These are phyloP conservation scores for Lactarius hatsudake DNA, from an alignment of 768 basidiomycete species.

Conservation along the genomic window DNA sequence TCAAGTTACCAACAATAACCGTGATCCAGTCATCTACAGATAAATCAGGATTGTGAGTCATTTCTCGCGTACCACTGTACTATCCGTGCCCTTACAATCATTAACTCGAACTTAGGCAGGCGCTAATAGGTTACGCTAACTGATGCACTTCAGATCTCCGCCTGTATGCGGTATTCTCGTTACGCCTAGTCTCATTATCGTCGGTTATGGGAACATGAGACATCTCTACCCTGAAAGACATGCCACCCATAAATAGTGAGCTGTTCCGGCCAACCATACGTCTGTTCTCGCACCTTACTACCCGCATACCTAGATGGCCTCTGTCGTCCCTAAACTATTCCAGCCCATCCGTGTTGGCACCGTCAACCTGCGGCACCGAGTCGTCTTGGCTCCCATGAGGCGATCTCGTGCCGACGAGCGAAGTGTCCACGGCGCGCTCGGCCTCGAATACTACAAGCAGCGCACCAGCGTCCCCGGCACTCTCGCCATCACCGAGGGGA, in stretches of 20 bases:
- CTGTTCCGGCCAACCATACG: not conserved
- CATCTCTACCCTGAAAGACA: not conserved
- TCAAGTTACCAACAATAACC: not conserved
- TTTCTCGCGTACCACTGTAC: not conserved
- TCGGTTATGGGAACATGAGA: too few relatives aligned
- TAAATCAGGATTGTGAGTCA: not conserved
- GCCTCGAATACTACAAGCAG: conserved; percentile 48
- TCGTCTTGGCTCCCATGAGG: conserved; percentile 55
- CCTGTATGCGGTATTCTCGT: too few relatives aligned
- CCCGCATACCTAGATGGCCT: not conserved
- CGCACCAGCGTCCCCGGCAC: conserved; percentile 49
- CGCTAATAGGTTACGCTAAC: too few relatives aligned
- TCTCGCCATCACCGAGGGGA: conserved; percentile 57
- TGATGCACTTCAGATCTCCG: too few relatives aligned
- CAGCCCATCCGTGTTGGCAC: conserved; percentile 46
- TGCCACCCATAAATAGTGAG: not conserved
- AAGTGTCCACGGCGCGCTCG: conserved; percentile 39
- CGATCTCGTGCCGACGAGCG: conserved; percentile 39
- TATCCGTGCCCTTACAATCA: not conserved
- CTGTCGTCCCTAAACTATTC: conserved; percentile 37
- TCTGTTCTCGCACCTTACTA: not conserved
- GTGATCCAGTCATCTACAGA: too few relatives aligned
- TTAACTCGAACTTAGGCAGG: too few relatives aligned
- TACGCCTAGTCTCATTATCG: too few relatives aligned
- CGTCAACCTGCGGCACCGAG: conserved; percentile 44